A percentile compares a stretch with the other conserved stretches of the same genome.
Evolutionary conservation across 192 early-diverging fungal genomes (phyloP).

Genomic region (Powellomyces hirtus): DNA sequence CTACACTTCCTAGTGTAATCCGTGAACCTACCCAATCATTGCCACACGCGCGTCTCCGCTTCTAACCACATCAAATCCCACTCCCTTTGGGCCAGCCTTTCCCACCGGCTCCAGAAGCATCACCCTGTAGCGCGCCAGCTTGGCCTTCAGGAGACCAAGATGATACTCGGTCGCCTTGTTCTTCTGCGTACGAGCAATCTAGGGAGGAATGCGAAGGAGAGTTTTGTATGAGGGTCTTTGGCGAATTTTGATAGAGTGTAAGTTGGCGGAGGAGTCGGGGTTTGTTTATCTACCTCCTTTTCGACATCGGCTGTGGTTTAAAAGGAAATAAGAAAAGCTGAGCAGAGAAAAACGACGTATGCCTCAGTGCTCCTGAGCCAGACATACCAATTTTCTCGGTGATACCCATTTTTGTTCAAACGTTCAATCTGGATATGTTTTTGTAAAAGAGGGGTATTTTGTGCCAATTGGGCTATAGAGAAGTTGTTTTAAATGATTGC

Average conservation of each 20-base stretch:
- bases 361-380: conserved; percentile 8
- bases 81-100: conserved; percentile 54
- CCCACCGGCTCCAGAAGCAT: conserved; percentile 49
- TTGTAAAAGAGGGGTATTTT: too few relatives aligned
- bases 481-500: too few relatives aligned
- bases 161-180: conserved; percentile 99
- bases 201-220: not conserved
- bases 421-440: too few relatives aligned
- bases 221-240: not conserved
- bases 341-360: not conserved
- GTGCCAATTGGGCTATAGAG: too few relatives aligned
- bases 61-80: conserved; percentile 98
- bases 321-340: not conserved
- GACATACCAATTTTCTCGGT: conserved; percentile 45
- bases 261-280: not conserved
- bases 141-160: conserved; percentile 96
- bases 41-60: conserved; percentile 94
- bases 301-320: conserved; percentile 23
- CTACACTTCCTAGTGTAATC: not conserved
- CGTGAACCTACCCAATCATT: conserved; percentile 65
- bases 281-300: conserved; percentile 11
- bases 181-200: conserved; percentile 94
- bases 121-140: conserved; percentile 63
- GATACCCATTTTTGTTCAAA: conserved; percentile 44
- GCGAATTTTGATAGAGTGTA: not conserved